These are phyloP conservation scores for Ramularia collo-cygni DNA, from an alignment of 2,329 filamentous ascomycete species.

Conservation along the genomic window DNA sequence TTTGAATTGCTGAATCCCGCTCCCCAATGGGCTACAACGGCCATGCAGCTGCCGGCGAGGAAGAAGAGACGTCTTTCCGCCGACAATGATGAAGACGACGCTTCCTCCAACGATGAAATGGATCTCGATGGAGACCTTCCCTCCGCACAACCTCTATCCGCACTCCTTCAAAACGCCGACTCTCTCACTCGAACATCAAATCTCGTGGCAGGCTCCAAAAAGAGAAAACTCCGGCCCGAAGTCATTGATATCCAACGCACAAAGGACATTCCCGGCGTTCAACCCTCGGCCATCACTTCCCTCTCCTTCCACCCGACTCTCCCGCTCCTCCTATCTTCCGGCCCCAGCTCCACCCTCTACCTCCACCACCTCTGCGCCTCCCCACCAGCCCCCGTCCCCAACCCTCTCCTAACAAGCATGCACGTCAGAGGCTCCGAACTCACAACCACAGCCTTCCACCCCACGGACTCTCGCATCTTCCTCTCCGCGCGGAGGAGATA, in stretches of 20 bases:
- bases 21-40: conserved; percentile 54
- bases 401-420: conserved; percentile 83
- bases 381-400: conserved; percentile 64
- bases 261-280: conserved; percentile 73
- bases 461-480: conserved; percentile 67
- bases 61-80: conserved; percentile 42
- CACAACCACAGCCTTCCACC: conserved; percentile 72
- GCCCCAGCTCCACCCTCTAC: conserved; percentile 75
- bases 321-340: conserved; percentile 83
- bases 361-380: conserved; percentile 79
- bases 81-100: conserved; percentile 22
- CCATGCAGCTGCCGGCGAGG: conserved; percentile 33
- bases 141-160: conserved; percentile 70
- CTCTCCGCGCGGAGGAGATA: conserved; percentile 82
- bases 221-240: conserved; percentile 73
- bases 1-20: conserved; percentile 52
- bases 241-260: conserved; percentile 83
- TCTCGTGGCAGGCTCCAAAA: conserved; percentile 41
- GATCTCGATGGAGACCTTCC: conserved; percentile 46
- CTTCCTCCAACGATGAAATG: conserved; percentile 45
- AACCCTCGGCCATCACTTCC: conserved; percentile 70
- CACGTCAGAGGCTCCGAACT: conserved; percentile 81
- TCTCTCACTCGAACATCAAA: conserved; percentile 52
- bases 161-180: conserved; percentile 68
- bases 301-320: conserved; percentile 85